Conservation (phyloP, 805 yeast genomes). For the Metschnikowia shivogae region DNA sequence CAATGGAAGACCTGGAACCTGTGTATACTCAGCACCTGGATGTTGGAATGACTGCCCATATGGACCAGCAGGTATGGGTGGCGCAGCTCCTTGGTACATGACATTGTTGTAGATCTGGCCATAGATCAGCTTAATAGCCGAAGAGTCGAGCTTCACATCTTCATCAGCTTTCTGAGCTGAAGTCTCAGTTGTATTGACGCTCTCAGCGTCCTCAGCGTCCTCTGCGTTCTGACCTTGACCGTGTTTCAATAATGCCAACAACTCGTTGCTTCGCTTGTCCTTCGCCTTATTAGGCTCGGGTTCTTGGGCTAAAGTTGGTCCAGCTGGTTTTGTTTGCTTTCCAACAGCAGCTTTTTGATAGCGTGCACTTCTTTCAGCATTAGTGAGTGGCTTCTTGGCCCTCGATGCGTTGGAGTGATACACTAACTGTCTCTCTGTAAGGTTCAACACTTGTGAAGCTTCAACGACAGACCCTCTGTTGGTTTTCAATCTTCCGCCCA, state of each 20-base stretch:
- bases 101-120: constrained; percentile 42
- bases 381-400: constrained; percentile 27
- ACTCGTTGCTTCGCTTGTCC: constrained; percentile 28
- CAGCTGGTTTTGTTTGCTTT: neutral
- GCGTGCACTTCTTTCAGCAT: constrained; percentile 16
- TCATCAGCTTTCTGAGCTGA: constrained; percentile 7
- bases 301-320: neutral
- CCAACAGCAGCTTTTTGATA: constrained; percentile 9
- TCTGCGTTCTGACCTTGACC: constrained; percentile 17
- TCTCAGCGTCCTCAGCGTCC: constrained; percentile 6
- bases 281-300: constrained; percentile 13
- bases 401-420: constrained; percentile 68
- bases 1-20: constrained; percentile 35
- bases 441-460: constrained; percentile 73
- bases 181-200: neutral
- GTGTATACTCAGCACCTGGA: constrained; percentile 19
- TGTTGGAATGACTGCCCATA: neutral
- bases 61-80: constrained; percentile 8
- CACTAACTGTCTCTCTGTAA: constrained; percentile 69
- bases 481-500: constrained; percentile 72
- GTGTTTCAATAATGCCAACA: constrained; percentile 28
- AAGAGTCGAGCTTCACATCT: constrained; percentile 18
- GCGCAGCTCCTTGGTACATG: constrained; percentile 35
- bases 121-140: constrained; percentile 39
- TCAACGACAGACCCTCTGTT: constrained; percentile 84